Evolutionary conservation across 495 filamentous ascomycete species (phyloP).

Genomic region (Annulohypoxylon bovei): DNA sequence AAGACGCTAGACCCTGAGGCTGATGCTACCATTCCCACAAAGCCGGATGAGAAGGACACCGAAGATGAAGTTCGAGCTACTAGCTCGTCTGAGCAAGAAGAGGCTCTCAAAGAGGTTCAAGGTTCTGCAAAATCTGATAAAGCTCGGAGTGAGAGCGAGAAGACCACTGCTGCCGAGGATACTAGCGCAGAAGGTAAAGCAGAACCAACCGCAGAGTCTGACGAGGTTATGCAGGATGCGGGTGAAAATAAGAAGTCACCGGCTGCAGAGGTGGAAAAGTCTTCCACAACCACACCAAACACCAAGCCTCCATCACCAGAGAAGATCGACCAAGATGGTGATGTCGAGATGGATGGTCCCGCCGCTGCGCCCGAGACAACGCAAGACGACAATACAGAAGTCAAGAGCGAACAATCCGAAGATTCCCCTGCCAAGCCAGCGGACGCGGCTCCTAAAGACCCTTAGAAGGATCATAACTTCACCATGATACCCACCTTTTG

Average conservation of each 20-base stretch:
- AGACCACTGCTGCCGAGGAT: conserved; percentile 19
- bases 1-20: conserved; percentile 41
- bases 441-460: neutral
- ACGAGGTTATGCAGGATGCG: conserved; percentile 48
- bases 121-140: conserved; percentile 32
- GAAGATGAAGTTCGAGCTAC: conserved; percentile 42
- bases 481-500: conserved; percentile 1
- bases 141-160: conserved; percentile 37
- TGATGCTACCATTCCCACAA: conserved; percentile 38
- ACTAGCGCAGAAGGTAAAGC: conserved; percentile 12
- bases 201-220: conserved; percentile 40
- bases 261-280: conserved; percentile 29
- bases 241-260: conserved; percentile 23
- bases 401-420: conserved; percentile 31
- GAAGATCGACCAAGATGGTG: conserved; percentile 41
- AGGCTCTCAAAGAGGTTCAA: conserved; percentile 20
- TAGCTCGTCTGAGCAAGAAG: conserved; percentile 43
- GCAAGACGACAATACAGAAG: conserved; percentile 7
- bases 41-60: conserved; percentile 54
- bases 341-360: conserved; percentile 43
- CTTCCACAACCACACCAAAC: conserved; percentile 15
- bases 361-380: conserved; percentile 11
- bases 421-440: conserved; percentile 9
- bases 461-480: neutral
- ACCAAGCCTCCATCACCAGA: conserved; percentile 15